These are phyloP conservation scores for Coccomyxa sp. DNA, from an alignment of 139 green algal species.

Conservation along the genomic window DNA sequence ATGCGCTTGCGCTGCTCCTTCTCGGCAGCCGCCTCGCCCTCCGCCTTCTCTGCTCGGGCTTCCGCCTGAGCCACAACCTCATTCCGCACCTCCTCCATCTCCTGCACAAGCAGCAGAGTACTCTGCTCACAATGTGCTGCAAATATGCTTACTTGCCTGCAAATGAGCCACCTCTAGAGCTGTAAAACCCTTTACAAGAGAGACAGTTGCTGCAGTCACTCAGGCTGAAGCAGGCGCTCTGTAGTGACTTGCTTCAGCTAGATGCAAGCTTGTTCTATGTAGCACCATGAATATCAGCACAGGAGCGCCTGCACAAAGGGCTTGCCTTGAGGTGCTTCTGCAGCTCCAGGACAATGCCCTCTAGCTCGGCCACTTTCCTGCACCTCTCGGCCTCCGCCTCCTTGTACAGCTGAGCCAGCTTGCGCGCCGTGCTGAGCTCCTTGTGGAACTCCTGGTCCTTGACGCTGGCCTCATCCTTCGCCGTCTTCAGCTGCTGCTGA, in stretches of 20 bases:
- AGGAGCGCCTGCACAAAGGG: no score
- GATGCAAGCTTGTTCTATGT: no score
- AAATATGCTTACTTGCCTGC: no score
- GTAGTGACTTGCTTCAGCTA: no score
- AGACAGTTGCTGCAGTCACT: no score
- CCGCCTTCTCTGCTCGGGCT: constrained; percentile 6
- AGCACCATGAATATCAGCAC: no score
- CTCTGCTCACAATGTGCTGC: no score
- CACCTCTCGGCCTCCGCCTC: constrained; percentile 35
- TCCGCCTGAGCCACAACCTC: constrained; percentile 23
- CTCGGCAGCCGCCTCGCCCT: constrained; percentile 28
- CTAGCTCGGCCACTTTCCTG: constrained; percentile 35
- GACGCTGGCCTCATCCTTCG: constrained; percentile 20
- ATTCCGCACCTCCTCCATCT: constrained; percentile 7
- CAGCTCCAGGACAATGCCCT: constrained; percentile 48
- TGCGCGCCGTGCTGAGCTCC: constrained; percentile 40
- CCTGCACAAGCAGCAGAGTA: constrained; percentile 5
- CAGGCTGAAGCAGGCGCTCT: no score
- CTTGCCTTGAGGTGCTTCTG: constrained; percentile 34
- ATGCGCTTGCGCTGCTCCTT: constrained; percentile 24
- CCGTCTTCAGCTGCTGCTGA: constrained; percentile 16
- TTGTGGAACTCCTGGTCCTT: constrained; percentile 29
- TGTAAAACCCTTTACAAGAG: no score
- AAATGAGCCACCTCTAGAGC: no score
- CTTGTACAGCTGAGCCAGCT: constrained; percentile 41